Base-by-base conservation (phyloP, 495 filamentous ascomycete species). In the Paragyromitra xinjiangensis region DNA sequence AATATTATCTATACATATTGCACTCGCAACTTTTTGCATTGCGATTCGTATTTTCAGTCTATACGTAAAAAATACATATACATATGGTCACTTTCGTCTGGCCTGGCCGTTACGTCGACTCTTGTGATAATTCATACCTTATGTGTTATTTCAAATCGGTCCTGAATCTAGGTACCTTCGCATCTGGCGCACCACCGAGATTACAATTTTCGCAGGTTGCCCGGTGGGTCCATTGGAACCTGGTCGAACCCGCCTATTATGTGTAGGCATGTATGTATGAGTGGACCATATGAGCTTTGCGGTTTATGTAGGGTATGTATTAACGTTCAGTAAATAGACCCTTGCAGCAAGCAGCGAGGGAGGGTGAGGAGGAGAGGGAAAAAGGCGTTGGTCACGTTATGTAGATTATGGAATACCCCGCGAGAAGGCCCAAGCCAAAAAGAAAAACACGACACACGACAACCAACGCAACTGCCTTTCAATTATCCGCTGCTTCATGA, bases 401-500 rank as follows among this genome's bases (percentile, higher is more conserved):
- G 19, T 64, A 40, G 56, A 40, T 50, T 63, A 45, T 71, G 59
- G 62, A 66, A 73, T 72, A 73, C 70, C 70, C 70, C 70, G 69
- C 69, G 59, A 67, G 45, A 53, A 39, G 26, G 63, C 39, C 39
- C 59, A 40, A 72, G 44, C 16, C 29, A 53, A 72, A 65, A 39
- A 66, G n/a, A 66, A 50, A 67, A 29, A 51, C 44, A 64, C 40
- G 34, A 56, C 61, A 66, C 68, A 63, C 63, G 63, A 65, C 63
- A 63, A 42, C 61, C 48, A 67, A 67, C 68, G 12, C 69, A 71
- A 71, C 44, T 11, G 26, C n/a, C 51, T 22, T n/a, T 44, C 26
- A 65, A 56, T 73, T 67, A 73, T 73, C 70, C 70, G 70, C 70
- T 73, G 70, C 61, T 37, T 29, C 19, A 40, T 73, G 48, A 67